These are phyloP conservation scores for Tuctoria greenei DNA, from an alignment of 176 grass and related monocot genomes.

Conservation along the genomic window DNA sequence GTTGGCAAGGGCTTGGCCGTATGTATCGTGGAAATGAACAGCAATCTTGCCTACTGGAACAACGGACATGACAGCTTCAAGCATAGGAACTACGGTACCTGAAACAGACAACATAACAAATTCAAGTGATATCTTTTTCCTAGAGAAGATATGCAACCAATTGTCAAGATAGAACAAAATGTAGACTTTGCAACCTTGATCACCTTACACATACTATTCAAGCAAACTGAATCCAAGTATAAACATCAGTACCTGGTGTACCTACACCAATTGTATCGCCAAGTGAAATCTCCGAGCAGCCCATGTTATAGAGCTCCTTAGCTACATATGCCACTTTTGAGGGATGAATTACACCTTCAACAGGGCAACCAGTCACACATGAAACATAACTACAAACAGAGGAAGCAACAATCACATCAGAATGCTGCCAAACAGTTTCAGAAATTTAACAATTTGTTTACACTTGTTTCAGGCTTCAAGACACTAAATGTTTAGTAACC, in stretches of 20 bases:
- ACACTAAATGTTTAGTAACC: neutral
- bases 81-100: conserved; percentile 85
- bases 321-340: conserved; percentile 80
- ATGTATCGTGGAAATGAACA: conserved; percentile 92
- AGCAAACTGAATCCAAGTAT: neutral
- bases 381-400: conserved; percentile 67
- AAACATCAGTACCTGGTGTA: conserved; percentile 69
- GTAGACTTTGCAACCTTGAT: neutral
- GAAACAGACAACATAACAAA: neutral
- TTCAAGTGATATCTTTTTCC: neutral
- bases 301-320: conserved; percentile 83
- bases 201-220: neutral
- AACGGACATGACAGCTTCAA: conserved; percentile 61
- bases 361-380: conserved; percentile 66
- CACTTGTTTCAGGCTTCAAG: neutral
- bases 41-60: conserved; percentile 76
- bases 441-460: neutral
- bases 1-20: conserved; percentile 85
- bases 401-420: no score
- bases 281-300: conserved; percentile 89
- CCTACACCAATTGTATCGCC: conserved; percentile 94
- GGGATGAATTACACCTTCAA: conserved; percentile 69
- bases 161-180: neutral
- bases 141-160: neutral
- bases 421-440: neutral